Percentiles rank a stretch among this genome's conserved stretches.
Evolutionary conservation across 805 yeast genomes (phyloP).

Genomic region (Myxozyma geophila): DNA sequence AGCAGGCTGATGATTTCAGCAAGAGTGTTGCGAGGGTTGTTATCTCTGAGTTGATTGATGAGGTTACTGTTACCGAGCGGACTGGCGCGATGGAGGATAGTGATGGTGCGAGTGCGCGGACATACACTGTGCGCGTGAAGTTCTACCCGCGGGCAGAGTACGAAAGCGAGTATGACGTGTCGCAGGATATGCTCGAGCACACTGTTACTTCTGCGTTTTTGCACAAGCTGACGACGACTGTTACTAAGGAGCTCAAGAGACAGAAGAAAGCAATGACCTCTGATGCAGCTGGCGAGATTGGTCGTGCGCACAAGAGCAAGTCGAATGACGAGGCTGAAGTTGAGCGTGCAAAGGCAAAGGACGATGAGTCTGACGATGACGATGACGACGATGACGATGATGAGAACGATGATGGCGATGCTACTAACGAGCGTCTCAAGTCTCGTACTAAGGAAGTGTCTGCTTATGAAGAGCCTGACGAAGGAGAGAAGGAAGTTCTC

Average conservation of each 20-base stretch:
- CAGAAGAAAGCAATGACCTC: slow-evolving; percentile 59
- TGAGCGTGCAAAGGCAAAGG: slow-evolving; percentile 51
- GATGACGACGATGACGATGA: slow-evolving; percentile 48
- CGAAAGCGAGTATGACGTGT: slow-evolving; percentile 83
- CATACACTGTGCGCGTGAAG: slow-evolving; percentile 73
- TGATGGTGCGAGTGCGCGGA: slow-evolving; percentile 56
- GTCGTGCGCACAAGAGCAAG: slow-evolving; percentile 45
- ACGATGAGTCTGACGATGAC: slow-evolving; percentile 44
- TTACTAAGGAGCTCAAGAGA: slow-evolving; percentile 79
- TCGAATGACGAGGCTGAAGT: slow-evolving; percentile 64
- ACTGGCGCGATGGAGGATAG: slow-evolving; percentile 61
- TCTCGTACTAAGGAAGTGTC: slow-evolving; percentile 80
- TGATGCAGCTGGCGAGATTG: slow-evolving; percentile 49
- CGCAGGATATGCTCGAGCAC: slow-evolving; percentile 74
- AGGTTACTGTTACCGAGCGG: slow-evolving; percentile 84
- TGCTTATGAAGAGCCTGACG: slow-evolving; percentile 94
- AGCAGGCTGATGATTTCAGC: slow-evolving; percentile 89
- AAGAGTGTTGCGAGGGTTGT: slow-evolving; percentile 83
- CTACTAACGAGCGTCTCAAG: slow-evolving; percentile 62
- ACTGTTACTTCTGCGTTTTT: slow-evolving; percentile 71
- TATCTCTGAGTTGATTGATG: slow-evolving; percentile 86
- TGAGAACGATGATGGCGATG: slow-evolving; percentile 65
- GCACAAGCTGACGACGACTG: slow-evolving; percentile 63
- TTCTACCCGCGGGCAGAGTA: slow-evolving; percentile 81
- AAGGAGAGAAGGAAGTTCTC: slow-evolving; percentile 90